These are phyloP conservation scores for Helenozyma rhizophorensis DNA, from an alignment of 805 yeast species.

Conservation along the genomic window DNA sequence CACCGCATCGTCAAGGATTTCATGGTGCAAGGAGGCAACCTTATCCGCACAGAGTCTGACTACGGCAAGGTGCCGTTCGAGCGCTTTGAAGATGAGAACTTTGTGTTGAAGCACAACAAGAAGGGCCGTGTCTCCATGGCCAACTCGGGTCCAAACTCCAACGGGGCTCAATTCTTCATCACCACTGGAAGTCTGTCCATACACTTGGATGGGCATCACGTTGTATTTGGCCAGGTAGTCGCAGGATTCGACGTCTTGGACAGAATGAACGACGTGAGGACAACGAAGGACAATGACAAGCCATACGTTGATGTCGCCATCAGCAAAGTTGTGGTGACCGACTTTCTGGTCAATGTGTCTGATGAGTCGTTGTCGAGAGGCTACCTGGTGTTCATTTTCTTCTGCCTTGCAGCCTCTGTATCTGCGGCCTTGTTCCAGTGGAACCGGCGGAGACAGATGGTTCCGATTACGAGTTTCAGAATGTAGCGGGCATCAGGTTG, in stretches of 20 bases:
- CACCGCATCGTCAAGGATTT: slow-evolving; percentile 35
- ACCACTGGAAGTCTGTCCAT: slow-evolving; percentile 12
- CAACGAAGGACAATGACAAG: slow-evolving; percentile 3
- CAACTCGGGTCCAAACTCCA: slow-evolving; percentile 21
- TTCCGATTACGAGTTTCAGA: slow-evolving; percentile 12
- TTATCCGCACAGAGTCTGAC: slow-evolving; percentile 20
- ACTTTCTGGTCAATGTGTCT: slow-evolving; percentile 2
- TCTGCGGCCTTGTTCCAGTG: slow-evolving; percentile 5
- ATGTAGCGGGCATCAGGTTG: too few relatives aligned
- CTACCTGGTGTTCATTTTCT: slow-evolving; percentile 10
- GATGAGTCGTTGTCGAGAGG: slow-evolving; percentile 7
- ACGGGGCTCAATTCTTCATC: slow-evolving; percentile 23
- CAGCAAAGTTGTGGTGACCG: slow-evolving; percentile 2
- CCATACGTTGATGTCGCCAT: slow-evolving; percentile 6
- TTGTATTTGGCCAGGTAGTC: slow-evolving; percentile 25
- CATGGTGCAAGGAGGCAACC: slow-evolving; percentile 40
- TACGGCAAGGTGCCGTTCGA: slow-evolving; percentile 14
- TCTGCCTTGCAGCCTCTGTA: slow-evolving; percentile 2
- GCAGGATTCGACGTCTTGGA: slow-evolving; percentile 17
- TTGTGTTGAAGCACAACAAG: slow-evolving; percentile 22
- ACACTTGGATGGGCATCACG: slow-evolving; percentile 21
- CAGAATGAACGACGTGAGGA: slow-evolving; percentile 7
- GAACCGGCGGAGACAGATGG: slow-evolving; percentile 10
- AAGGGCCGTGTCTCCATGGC: slow-evolving; percentile 31
- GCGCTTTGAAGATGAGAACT: slow-evolving; percentile 26